Percentiles rank a stretch among this genome's conserved stretches.
Conservation (phyloP, 768 basidiomycete genomes). For the Boletus tomentosulus region DNA sequence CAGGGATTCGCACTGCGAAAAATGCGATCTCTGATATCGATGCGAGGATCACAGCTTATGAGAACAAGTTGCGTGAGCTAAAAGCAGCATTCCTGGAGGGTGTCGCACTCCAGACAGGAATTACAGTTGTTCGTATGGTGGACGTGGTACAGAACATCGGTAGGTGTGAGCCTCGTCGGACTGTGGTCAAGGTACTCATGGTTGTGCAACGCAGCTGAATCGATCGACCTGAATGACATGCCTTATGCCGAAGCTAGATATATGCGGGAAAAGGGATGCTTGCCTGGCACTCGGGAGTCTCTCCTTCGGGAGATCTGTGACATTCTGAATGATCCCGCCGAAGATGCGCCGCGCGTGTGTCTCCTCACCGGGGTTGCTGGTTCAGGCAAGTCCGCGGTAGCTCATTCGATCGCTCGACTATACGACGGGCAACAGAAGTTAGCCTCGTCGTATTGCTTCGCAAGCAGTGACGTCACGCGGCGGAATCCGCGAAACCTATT, state of each 20-base stretch:
- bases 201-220: background rate
- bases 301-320: background rate
- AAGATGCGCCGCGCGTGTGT: background rate
- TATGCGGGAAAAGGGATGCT: background rate
- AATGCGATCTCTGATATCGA: background rate
- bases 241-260: background rate
- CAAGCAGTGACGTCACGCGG: background rate
- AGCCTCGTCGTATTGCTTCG: background rate
- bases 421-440: background rate
- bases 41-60: background rate
- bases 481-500: no score
- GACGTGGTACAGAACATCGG: background rate
- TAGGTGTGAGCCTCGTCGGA: background rate
- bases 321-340: background rate
- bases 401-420: background rate
- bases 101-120: background rate
- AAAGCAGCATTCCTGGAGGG: background rate
- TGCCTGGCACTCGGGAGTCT: background rate
- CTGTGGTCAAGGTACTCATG: background rate
- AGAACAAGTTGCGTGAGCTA: background rate
- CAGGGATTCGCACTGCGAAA: background rate
- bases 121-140: background rate
- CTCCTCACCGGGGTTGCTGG: background rate
- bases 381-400: background rate
- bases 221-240: background rate